Conservation (phyloP, 805 yeast species). For the Wickerhamiella spandovensis region DNA sequence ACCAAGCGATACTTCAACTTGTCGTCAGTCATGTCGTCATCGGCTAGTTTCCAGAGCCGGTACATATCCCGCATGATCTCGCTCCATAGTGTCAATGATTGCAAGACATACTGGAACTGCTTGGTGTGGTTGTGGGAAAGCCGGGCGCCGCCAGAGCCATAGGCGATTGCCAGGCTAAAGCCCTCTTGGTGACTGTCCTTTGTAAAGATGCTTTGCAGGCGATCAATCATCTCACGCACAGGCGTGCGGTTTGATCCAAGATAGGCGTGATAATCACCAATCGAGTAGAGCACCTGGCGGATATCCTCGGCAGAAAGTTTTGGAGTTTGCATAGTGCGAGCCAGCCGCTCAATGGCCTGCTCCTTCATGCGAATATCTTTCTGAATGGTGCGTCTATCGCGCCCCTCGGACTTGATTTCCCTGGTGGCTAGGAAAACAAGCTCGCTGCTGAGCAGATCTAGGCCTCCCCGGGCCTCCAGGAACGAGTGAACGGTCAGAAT, state of each 20-base stretch:
- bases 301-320: slow-evolving; percentile 39
- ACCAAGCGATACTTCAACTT: slow-evolving; percentile 39
- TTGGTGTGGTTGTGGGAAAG: slow-evolving; percentile 59
- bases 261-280: slow-evolving; percentile 68
- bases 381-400: slow-evolving; percentile 40
- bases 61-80: slow-evolving; percentile 68
- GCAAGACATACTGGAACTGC: slow-evolving; percentile 63
- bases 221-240: slow-evolving; percentile 44
- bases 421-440: slow-evolving; percentile 50
- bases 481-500: slow-evolving; percentile 45
- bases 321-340: slow-evolving; percentile 32
- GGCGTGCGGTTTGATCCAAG: slow-evolving; percentile 57
- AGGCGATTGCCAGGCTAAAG: slow-evolving; percentile 47
- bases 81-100: slow-evolving; percentile 64
- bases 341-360: slow-evolving; percentile 48
- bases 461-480: slow-evolving; percentile 30
- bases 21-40: slow-evolving; percentile 47
- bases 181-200: slow-evolving; percentile 27
- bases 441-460: slow-evolving; percentile 42
- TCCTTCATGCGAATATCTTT: slow-evolving; percentile 54
- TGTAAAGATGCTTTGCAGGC: slow-evolving; percentile 35
- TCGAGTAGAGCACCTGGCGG: slow-evolving; percentile 60
- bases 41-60: slow-evolving; percentile 64
- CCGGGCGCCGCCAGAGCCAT: slow-evolving; percentile 57
- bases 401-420: slow-evolving; percentile 49